Percentiles rank a stretch among this genome's conserved stretches.
These are phyloP conservation scores for Rhododendron kiyosumense DNA, from an alignment of 148 eudicot genomes.

Conservation along the genomic window DNA sequence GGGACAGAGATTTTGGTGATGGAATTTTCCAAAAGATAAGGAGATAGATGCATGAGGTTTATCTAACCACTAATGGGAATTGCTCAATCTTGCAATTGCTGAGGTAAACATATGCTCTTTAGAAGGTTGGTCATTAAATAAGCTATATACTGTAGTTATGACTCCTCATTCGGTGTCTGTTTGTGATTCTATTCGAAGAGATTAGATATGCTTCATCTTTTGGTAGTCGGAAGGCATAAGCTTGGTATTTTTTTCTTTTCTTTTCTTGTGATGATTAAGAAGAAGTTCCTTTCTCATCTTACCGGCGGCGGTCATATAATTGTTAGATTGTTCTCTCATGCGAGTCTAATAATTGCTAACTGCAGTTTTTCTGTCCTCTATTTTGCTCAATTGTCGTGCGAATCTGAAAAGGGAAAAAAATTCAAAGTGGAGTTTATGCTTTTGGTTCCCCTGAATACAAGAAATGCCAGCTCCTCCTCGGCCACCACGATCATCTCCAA, in stretches of 20 bases:
- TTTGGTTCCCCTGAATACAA: conserved; percentile 10
- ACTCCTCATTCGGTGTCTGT: neutral
- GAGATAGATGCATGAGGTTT: neutral
- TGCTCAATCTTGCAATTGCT: neutral
- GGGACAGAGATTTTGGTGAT: neutral
- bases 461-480: neutral
- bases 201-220: conserved; percentile 19
- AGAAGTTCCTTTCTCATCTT: neutral
- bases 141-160: neutral
- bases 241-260: neutral
- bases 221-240: neutral
- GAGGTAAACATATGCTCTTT: conserved; percentile 1
- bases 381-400: no score
- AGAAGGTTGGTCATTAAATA: neutral
- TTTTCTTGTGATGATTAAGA: neutral
- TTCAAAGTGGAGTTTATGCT: conserved; percentile 1
- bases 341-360: no score
- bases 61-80: conserved; percentile 4
- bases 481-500: neutral
- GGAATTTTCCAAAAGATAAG: no score
- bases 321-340: no score
- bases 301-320: neutral
- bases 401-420: no score
- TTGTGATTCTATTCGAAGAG: conserved; percentile 1
- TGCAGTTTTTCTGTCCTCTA: no score